phyloP scores from a whole-genome alignment of 345 rosid species.

The Kernera saxatilis region DNA sequence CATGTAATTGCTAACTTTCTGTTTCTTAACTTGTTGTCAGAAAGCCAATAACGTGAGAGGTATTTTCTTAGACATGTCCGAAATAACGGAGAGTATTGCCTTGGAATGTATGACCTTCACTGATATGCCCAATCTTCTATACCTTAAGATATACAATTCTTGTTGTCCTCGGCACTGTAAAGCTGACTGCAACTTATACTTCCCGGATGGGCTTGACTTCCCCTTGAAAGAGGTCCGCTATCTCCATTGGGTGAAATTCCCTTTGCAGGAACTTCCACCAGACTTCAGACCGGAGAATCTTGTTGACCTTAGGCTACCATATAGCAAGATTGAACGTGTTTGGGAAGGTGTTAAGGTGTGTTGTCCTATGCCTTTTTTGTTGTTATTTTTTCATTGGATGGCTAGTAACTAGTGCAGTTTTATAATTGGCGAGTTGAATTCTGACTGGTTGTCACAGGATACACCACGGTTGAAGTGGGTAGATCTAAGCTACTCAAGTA shows the following conservation, averaged over 20 bases:
- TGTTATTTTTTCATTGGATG: neutral
- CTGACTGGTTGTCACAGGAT: neutral
- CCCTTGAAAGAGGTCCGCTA: neutral
- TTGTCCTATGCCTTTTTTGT: neutral
- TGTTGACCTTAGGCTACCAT: neutral
- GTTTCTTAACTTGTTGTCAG: neutral
- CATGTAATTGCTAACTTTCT: neutral
- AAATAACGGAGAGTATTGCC: neutral
- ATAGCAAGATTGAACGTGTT: neutral
- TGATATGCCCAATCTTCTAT: neutral
- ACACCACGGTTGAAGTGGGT: neutral
- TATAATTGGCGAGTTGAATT: neutral
- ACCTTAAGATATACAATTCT: neutral
- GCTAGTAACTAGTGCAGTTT: neutral
- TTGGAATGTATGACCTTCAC: neutral
- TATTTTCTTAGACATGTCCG: neutral
- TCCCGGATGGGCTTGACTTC: neutral
- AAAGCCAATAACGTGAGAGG: neutral
- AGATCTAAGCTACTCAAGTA: neutral
- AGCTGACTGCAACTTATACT: neutral
- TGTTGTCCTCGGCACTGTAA: neutral
- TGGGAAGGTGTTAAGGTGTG: neutral
- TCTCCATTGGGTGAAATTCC: slow-evolving; percentile 9
- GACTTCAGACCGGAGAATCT: neutral
- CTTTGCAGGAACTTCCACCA: slow-evolving; percentile 1